A percentile compares a stretch with the other conserved stretches of the same genome.
Evolutionary conservation across 2,329 filamentous ascomycete genomes (phyloP).

Genomic region (Ascosphaera aggregata): DNA sequence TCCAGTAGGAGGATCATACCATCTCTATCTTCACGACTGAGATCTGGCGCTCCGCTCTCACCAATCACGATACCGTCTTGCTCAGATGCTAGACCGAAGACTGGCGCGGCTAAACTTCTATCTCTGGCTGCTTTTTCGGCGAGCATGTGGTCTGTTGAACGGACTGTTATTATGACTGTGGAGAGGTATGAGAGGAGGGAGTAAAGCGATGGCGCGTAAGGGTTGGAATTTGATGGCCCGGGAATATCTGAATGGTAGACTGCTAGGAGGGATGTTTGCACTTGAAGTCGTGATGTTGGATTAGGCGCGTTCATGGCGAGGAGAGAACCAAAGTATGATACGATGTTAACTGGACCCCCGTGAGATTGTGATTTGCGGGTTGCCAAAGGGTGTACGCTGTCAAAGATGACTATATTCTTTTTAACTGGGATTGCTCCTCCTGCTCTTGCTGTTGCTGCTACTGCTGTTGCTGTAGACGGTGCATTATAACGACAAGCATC

Average conservation of each 20-base stretch:
- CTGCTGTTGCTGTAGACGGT: not conserved
- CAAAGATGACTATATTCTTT: constrained; percentile 43
- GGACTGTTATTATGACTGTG: constrained; percentile 59
- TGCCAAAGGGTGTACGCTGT: constrained; percentile 48
- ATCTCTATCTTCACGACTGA: constrained; percentile 20
- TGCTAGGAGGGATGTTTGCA: constrained; percentile 34
- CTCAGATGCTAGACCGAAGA: constrained; percentile 55
- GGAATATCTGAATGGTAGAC: constrained; percentile 70
- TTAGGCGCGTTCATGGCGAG: constrained; percentile 19
- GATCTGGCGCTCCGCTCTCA: not conserved
- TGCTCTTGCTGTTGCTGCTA: too few relatives aligned
- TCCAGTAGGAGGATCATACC: constrained; percentile 66
- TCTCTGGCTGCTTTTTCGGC: constrained; percentile 52
- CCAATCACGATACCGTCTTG: constrained; percentile 59
- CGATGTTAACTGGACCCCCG: constrained; percentile 31
- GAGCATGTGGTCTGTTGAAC: constrained; percentile 51
- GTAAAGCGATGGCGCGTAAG: constrained; percentile 40
- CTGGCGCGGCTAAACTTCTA: constrained; percentile 49
- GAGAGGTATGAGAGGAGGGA: constrained; percentile 59
- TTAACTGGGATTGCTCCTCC: too few relatives aligned
- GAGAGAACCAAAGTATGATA: constrained; percentile 45
- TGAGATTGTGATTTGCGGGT: constrained; percentile 14
- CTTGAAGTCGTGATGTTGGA: constrained; percentile 19
- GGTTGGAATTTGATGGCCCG: constrained; percentile 15
- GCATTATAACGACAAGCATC: constrained; percentile 10